Evolutionary conservation across 2,329 filamentous ascomycete species (phyloP).

Genomic region (Sclerotiophoma versabilis): DNA sequence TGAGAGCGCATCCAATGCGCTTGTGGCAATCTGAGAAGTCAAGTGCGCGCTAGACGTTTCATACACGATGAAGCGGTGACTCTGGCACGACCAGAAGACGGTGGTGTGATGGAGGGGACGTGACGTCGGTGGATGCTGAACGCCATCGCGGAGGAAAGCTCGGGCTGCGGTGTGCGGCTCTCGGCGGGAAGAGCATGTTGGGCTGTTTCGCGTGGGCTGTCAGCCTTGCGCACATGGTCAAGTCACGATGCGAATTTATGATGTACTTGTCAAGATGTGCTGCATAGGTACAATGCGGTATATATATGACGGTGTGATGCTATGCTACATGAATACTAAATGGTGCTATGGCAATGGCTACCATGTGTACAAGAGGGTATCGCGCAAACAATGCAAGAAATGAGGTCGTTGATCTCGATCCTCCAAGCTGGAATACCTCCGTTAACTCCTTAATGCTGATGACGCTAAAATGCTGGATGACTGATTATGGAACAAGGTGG

Average conservation of each 20-base stretch:
- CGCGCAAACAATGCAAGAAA: constrained; percentile 11
- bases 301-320: neutral
- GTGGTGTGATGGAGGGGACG: constrained; percentile 19
- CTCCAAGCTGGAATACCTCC: neutral
- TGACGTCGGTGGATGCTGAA: constrained; percentile 24
- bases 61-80: constrained; percentile 21
- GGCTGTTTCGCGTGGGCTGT: neutral
- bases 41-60: constrained; percentile 15
- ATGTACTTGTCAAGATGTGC: neutral
- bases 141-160: constrained; percentile 14
- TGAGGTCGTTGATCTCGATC: neutral
- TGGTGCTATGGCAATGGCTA: constrained; percentile 4
- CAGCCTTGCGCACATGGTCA: constrained; percentile 7
- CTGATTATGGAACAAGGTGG: constrained; percentile 20
- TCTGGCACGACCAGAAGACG: constrained; percentile 16
- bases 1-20: constrained; percentile 24
- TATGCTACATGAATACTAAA: constrained; percentile 3
- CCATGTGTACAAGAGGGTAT: constrained; percentile 16
- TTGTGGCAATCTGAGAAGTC: constrained; percentile 19
- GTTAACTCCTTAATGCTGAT: constrained; percentile 13
- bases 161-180: constrained; percentile 14
- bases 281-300: neutral
- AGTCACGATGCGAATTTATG: neutral
- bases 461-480: constrained; percentile 11
- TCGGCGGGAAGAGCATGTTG: neutral